phyloP scores from a whole-genome alignment of 1,284 basidiomycete genomes.

The Sporisorium graminicola region DNA sequence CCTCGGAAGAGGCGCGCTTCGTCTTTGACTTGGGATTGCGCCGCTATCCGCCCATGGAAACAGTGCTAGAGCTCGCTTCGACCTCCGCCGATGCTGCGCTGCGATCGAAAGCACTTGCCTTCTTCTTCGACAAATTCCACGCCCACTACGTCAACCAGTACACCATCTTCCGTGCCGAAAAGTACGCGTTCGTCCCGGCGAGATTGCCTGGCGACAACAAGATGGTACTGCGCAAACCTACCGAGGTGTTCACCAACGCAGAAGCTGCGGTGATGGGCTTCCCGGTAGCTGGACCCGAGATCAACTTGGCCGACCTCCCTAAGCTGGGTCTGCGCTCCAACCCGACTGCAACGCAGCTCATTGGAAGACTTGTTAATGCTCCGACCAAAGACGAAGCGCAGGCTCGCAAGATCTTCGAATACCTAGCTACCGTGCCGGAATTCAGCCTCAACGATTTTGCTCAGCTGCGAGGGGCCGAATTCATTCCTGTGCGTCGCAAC shows the following conservation, averaged over 20 bases:
- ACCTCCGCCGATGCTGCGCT: conserved; percentile 19
- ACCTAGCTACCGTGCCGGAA: conserved; percentile 76
- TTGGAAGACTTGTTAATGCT: conserved; percentile 76
- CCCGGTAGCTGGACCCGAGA: conserved; percentile 75
- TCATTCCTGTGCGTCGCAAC: conserved; percentile 58
- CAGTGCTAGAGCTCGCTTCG: conserved; percentile 70
- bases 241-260: conserved; percentile 81
- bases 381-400: conserved; percentile 76
- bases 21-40: conserved; percentile 83
- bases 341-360: conserved; percentile 78
- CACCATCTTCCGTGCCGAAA: conserved; percentile 46
- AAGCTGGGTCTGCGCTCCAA: conserved; percentile 83
- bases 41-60: conserved; percentile 79
- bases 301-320: conserved; percentile 72
- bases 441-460: conserved; percentile 50
- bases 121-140: conserved; percentile 63
- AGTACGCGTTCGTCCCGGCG: conserved; percentile 80
- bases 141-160: conserved; percentile 56
- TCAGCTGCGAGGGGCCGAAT: conserved; percentile 43
- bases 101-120: conserved; percentile 57
- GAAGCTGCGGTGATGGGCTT: conserved; percentile 84
- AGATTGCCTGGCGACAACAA: conserved; percentile 71
- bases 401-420: conserved; percentile 81
- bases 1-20: conserved; percentile 78
- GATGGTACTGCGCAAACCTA: conserved; percentile 76